A percentile compares a stretch with the other conserved stretches of the same genome.
These are phyloP conservation scores for Monosporascus ibericus DNA, from an alignment of 2,329 filamentous ascomycete genomes.

Conservation along the genomic window DNA sequence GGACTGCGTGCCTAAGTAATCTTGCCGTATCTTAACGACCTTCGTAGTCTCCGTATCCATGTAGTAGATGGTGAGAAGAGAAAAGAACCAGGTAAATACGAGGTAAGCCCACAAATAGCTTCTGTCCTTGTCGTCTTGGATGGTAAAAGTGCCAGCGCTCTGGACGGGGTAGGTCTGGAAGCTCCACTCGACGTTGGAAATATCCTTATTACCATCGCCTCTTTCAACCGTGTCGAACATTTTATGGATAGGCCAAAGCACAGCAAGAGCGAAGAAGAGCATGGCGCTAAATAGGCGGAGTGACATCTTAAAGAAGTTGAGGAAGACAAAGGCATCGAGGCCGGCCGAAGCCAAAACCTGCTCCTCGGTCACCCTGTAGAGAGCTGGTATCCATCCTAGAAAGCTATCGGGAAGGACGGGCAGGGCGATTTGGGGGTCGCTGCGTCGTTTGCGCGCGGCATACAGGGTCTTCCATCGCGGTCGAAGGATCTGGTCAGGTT, in stretches of 20 bases:
- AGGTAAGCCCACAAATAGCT: slow-evolving; percentile 87
- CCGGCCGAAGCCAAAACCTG: slow-evolving; percentile 86
- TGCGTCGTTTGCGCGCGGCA: slow-evolving; percentile 76
- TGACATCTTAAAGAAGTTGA: slow-evolving; percentile 94
- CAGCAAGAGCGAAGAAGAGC: slow-evolving; percentile 70
- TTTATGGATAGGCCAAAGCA: slow-evolving; percentile 82
- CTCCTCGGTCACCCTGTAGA: slow-evolving; percentile 81
- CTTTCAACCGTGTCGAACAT: slow-evolving; percentile 41
- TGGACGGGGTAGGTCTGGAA: neutral
- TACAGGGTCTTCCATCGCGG: slow-evolving; percentile 91
- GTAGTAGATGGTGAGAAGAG: slow-evolving; percentile 71
- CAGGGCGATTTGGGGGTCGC: slow-evolving; percentile 51
- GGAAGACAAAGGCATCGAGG: slow-evolving; percentile 91
- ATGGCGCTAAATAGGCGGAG: slow-evolving; percentile 75
- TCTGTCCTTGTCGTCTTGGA: slow-evolving; percentile 16
- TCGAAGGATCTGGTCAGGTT: slow-evolving; percentile 59
- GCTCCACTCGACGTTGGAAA: neutral
- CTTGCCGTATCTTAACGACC: slow-evolving; percentile 79
- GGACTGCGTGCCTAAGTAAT: slow-evolving; percentile 86
- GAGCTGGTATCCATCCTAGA: slow-evolving; percentile 86
- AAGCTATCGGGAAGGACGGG: slow-evolving; percentile 78
- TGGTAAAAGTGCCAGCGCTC: neutral
- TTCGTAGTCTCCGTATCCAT: slow-evolving; percentile 77
- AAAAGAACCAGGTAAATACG: slow-evolving; percentile 92
- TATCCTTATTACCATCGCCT: neutral